These are phyloP conservation scores for Lasiosphaeria ovina DNA, from an alignment of 495 filamentous ascomycete species.

Conservation along the genomic window DNA sequence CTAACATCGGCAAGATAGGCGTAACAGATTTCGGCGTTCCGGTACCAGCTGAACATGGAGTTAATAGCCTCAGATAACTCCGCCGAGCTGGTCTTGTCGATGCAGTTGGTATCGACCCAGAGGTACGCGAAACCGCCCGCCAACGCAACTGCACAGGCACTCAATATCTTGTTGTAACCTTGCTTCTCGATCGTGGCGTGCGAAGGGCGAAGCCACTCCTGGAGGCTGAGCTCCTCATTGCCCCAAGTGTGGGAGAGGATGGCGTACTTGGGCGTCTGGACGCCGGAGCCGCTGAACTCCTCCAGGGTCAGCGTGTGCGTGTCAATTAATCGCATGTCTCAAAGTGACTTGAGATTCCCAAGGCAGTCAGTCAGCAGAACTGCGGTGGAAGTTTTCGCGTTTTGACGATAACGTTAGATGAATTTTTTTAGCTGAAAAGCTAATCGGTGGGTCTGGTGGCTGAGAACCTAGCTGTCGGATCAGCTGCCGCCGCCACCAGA, in stretches of 20 bases:
- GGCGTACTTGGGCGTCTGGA: too few species aligned
- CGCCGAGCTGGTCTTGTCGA: constrained; percentile 38
- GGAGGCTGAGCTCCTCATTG: constrained; percentile 19
- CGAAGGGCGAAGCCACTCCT: constrained; percentile 5
- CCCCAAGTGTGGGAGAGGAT: constrained; percentile 25
- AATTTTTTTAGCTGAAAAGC: too few species aligned
- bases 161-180: constrained; percentile 19
- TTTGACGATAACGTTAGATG: too few species aligned
- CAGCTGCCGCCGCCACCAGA: too few species aligned
- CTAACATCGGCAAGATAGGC: constrained; percentile 35
- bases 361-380: too few species aligned
- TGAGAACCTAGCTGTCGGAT: too few species aligned
- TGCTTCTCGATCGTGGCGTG: not conserved
- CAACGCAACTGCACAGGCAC: constrained; percentile 8
- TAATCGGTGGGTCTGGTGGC: too few species aligned
- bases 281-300: too few species aligned
- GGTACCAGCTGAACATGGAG: constrained; percentile 40
- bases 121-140: constrained; percentile 13
- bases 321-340: too few species aligned
- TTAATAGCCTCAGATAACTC: constrained; percentile 41
- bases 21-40: constrained; percentile 32
- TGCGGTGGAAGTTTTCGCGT: too few species aligned
- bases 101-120: constrained; percentile 40
- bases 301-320: too few species aligned
- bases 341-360: too few species aligned